Base-by-base conservation (phyloP, 2,329 filamentous ascomycete species). In the Ambrosiella cleistominuta region DNA sequence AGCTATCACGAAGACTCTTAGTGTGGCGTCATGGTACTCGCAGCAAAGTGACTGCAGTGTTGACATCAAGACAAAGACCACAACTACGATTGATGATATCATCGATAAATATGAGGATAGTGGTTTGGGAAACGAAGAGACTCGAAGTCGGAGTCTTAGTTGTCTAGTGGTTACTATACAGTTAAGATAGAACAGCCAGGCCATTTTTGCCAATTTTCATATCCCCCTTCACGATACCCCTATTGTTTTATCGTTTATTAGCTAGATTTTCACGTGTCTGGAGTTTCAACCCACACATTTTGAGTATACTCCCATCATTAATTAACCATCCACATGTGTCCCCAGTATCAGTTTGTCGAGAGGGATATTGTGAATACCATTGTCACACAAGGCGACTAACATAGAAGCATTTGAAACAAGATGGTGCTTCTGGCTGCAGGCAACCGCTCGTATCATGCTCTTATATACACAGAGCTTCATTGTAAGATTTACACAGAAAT, bases 21-120 rank as follows among this genome's bases (percentile, higher is more conserved):
- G 77, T 35, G 67, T 88, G 5, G 85, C 79, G 0, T 68, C 77
- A 39, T 84, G 79, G 73, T 87, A 88, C 63, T 49, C 49, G 13
- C 60, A 59, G 38, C 47, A 59, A 49, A 54, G 50, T 12, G 60
- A 59, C 45, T 61, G 53, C 39, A 75, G 80, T 67, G 80, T 88
- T 1, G 70, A 72, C 63, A 65, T 87, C 56, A 72, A 74, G 66
- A 87, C 83, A 51, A 75, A 78, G 59, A 85, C 76, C 55, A 72
- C 85, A 13, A 74, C 73, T n/a, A 78, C 81, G 1, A 74, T 88
- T 50, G 85, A 89, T 65, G 84, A 88, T 66, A 70, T 88, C 37
- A 70, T 81, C 12, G 38, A 27, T n/a, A 52, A 42, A 13, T 65
- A 65, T 1, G 70, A 69, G 17, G 70, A 68, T 0, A 72, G 68